phyloP scores from a whole-genome alignment of 176 grass and related monocot species.

The Saccharum spontaneum region DNA sequence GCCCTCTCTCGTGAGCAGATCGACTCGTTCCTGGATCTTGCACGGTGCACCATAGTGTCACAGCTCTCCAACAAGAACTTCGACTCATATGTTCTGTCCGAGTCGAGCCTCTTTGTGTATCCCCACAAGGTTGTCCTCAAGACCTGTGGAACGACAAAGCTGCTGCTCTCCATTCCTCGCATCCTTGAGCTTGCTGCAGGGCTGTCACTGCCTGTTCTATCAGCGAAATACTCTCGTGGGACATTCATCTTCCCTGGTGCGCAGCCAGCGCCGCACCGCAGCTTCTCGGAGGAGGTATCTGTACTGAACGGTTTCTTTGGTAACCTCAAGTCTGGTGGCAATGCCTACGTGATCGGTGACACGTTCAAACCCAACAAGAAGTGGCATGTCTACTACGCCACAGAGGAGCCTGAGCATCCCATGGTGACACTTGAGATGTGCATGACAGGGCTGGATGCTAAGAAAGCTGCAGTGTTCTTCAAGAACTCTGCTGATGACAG shows the following conservation, averaged over 20 bases:
- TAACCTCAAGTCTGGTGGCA: constrained; percentile 65
- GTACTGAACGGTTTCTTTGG: constrained; percentile 76
- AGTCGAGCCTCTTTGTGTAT: constrained; percentile 88
- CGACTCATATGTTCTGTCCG: constrained; percentile 85
- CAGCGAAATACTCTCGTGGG: constrained; percentile 80
- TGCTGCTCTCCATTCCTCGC: constrained; percentile 70
- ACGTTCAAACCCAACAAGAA: constrained; percentile 57
- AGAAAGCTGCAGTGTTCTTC: constrained; percentile 71
- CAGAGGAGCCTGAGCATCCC: constrained; percentile 64
- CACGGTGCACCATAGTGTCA: constrained; percentile 82
- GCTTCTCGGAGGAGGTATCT: constrained; percentile 66
- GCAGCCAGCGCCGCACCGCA: constrained; percentile 71
- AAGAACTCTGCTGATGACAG: constrained; percentile 50
- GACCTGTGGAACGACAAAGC: constrained; percentile 89
- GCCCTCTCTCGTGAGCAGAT: constrained; percentile 67
- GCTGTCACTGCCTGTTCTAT: constrained; percentile 60
- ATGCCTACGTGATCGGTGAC: constrained; percentile 71
- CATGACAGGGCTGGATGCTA: constrained; percentile 66
- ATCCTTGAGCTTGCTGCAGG: constrained; percentile 75
- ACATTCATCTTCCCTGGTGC: constrained; percentile 83
- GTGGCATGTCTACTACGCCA: constrained; percentile 91
- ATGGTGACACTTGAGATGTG: constrained; percentile 94
- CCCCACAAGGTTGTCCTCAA: constrained; percentile 84
- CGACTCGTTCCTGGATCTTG: constrained; percentile 74
- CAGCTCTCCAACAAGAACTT: constrained; percentile 76